Conservation (phyloP, 2,329 filamentous ascomycete genomes). For the Ophiostoma tasmaniense region DNA sequence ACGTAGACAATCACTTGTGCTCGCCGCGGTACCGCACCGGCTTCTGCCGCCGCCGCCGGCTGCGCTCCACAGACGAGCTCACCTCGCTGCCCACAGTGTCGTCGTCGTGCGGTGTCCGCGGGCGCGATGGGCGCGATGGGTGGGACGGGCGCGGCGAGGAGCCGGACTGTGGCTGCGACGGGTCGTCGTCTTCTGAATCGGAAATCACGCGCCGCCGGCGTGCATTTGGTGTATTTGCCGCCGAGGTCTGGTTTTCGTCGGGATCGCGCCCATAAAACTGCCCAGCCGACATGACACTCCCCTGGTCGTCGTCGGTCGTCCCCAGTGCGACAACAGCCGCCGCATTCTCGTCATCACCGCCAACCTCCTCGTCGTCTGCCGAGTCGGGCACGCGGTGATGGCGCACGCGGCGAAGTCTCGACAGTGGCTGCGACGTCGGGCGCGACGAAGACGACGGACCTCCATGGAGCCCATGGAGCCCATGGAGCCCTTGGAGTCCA, state of each 20-base stretch:
- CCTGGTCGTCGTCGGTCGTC: slow-evolving; percentile 13
- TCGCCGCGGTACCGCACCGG: slow-evolving; percentile 18
- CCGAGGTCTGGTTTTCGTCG: no score
- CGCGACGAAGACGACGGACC: background rate
- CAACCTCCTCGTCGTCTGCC: background rate
- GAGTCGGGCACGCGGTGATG: background rate
- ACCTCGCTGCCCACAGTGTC: slow-evolving; percentile 10
- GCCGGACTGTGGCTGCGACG: background rate
- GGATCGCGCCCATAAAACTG: slow-evolving; percentile 10
- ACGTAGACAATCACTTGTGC: background rate
- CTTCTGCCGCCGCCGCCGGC: slow-evolving; percentile 19
- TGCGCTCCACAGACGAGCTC: slow-evolving; percentile 12
- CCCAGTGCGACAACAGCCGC: slow-evolving; percentile 12
- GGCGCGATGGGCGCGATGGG: background rate
- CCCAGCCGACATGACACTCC: slow-evolving; percentile 6
- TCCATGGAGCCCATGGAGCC: no score
- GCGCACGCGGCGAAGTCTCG: background rate
- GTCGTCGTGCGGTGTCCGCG: slow-evolving; percentile 7
- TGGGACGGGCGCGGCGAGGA: no score
- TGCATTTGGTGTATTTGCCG: no score
- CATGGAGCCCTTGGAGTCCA: no score
- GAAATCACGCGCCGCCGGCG: slow-evolving; percentile 10
- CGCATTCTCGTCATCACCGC: background rate
- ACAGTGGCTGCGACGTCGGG: background rate
- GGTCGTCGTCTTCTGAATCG: slow-evolving; percentile 15